Evolutionary conservation across 352 stramenopile species (phyloP), one percentile per base, ranked within the genome.

Genomic region (Pythium pyrilobum): DNA sequence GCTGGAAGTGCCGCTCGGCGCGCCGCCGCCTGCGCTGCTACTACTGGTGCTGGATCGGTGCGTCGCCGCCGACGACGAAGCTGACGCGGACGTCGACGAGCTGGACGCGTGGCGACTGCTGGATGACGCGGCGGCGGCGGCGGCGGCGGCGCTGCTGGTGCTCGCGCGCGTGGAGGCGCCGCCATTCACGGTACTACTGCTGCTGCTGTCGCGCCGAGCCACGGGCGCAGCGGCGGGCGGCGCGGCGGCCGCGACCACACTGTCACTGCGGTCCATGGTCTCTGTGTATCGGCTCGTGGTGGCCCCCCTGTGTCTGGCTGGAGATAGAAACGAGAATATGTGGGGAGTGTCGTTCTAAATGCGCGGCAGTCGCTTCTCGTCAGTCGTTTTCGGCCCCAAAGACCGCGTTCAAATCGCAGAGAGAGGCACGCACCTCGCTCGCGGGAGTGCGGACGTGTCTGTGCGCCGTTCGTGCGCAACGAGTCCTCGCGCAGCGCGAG

Each of bases 181-280:
- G 18, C 53, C 47, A 45, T 67, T 50, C 29, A 42, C 61, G 8
- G 45, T 56, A 9, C 44, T 56, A 9, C 44, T 23, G 28, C 44
- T 67, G 59, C 29, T 43, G 40, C 43, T 65, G 29, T 59, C 46
- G 18, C 56, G 48, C 24, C 58, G 47, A 12, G 63, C 56, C 2
- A 52, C 33, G 29, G 54, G n/a, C 8, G 54, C 18, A 24, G 42
- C 39, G 8, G 37, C 21, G 16, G 52, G 18, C 23, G 53, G 39
- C 25, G 38, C 33, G 28, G 43, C 46, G n/a, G 57, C 51, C 12
- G 58, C 39, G 37, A 56, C 58, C 20, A 46, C 58, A 32, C 50
- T 44, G 38, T 66, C 52, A 34, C 58, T 60, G 6, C 58, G 58
- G n/a, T 58, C 44, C 58, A 56, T 66, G n/a, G n/a, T n/a, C n/a